A percentile compares a stretch with the other conserved stretches of the same genome.
phyloP scores from a whole-genome alignment of 1,284 basidiomycete species.

The Irpex lacteus region DNA sequence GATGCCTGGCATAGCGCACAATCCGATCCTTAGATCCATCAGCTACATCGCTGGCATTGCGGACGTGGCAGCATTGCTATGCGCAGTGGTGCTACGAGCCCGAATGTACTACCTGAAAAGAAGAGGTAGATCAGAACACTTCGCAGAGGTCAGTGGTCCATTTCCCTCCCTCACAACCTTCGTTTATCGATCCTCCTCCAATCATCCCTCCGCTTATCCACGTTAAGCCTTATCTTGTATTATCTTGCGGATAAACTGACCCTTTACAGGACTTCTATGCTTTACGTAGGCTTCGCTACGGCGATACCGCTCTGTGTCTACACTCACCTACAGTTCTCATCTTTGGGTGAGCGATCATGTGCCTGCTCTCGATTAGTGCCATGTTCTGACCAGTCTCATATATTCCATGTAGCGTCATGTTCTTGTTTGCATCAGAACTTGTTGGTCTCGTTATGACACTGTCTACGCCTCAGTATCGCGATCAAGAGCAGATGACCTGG shows the following conservation, averaged over 20 bases:
- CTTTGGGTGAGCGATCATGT: not conserved
- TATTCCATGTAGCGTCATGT: not conserved
- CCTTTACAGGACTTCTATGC: not conserved
- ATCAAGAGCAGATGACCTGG: not conserved
- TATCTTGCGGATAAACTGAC: not conserved
- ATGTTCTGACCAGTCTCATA: not conserved
- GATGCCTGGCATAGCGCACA: not conserved
- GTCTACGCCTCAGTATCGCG: not conserved
- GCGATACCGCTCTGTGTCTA: not conserved
- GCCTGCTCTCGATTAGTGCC: not conserved
- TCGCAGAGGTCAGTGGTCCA: not conserved
- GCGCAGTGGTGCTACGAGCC: not conserved
- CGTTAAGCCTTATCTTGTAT: not conserved
- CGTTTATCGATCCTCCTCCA: not conserved
- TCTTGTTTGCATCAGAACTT: not conserved
- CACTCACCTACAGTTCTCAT: not conserved
- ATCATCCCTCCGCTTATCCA: too few species aligned
- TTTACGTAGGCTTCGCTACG: not conserved
- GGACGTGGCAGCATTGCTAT: not conserved
- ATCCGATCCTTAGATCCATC: not conserved
- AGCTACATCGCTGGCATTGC: not conserved
- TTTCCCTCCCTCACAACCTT: not conserved
- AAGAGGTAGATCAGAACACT: not conserved
- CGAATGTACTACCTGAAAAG: not conserved
- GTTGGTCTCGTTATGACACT: not conserved